Evolutionary conservation across 1,284 basidiomycete genomes (phyloP).

Genomic region (Ceratobasidium papillatum): DNA sequence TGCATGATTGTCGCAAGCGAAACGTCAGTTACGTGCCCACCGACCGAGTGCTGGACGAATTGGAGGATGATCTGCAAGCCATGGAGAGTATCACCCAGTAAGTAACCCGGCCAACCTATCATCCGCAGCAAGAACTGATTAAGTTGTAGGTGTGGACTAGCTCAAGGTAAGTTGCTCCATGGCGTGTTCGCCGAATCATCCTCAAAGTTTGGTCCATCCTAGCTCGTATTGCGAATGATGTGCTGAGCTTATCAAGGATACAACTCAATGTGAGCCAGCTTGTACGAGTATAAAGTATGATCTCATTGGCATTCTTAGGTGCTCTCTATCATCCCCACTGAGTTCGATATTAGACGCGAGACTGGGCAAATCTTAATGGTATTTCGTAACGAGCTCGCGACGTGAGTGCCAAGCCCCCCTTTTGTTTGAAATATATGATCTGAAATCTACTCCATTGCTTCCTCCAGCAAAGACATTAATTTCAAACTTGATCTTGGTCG

Average conservation of each 20-base stretch:
- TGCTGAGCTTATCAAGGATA: slow-evolving; percentile 55
- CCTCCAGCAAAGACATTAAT: slow-evolving; percentile 47
- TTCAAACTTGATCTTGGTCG: slow-evolving; percentile 46
- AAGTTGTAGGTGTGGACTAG: slow-evolving; percentile 15
- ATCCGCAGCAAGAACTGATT: neutral
- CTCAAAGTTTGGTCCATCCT: slow-evolving; percentile 50
- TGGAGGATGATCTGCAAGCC: slow-evolving; percentile 54
- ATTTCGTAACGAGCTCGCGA: slow-evolving; percentile 54
- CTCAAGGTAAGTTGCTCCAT: slow-evolving; percentile 19
- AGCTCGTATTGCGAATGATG: slow-evolving; percentile 57
- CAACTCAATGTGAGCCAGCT: slow-evolving; percentile 49
- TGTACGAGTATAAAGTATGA: neutral
- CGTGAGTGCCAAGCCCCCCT: slow-evolving; percentile 46
- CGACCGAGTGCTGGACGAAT: slow-evolving; percentile 49
- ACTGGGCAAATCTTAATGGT: slow-evolving; percentile 43
- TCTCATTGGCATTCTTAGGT: slow-evolving; percentile 14
- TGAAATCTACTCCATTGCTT: neutral
- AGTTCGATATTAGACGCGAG: slow-evolving; percentile 39
- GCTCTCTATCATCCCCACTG: slow-evolving; percentile 37
- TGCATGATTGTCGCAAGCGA: slow-evolving; percentile 33
- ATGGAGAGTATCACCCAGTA: slow-evolving; percentile 38
- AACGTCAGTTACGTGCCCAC: slow-evolving; percentile 24
- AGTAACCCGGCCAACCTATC: neutral
- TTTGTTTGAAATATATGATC: neutral
- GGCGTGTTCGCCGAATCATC: too few relatives aligned